Evolutionary conservation across 371 early-diverging fungal species (phyloP), one percentile per base, ranked within the genome.

Genomic region (Mortierella sp.): DNA sequence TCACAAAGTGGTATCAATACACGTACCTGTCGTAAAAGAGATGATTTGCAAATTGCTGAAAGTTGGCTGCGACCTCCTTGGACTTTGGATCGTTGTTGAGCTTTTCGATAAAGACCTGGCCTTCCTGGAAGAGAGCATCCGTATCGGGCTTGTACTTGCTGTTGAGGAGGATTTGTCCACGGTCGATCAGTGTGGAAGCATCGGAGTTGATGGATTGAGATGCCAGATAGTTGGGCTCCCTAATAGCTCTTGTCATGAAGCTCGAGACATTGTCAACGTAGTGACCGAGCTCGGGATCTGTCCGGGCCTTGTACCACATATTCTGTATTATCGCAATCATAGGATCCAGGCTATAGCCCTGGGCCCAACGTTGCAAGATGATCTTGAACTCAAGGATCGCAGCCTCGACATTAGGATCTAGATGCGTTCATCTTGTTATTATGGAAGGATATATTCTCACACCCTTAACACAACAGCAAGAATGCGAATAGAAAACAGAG

Each of bases 291-390:
- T 79, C 68, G 2, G 70, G 71, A 47, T 86, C 85, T 2, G 62
- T 44, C 37, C 37, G 65, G 11, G 80, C 63, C 42, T 71, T 79
- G 6, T 54, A 15, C 50, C 79, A 64, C 11, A 84, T 69, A 14
- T 65, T 62, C 37, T 83, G 70, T 41, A 84, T 43, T 14, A 61
- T 57, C 3, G 52, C 48, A 14, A 86, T 76, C 28, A 86, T 60
- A 6, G 79, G 80, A 61, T 86, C 85, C 30, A 86, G 55, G 9
- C 79, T 60, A 8, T 75, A 47, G 0, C 83, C 86, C 68, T 86
- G 86, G 15, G 85, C 85, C 86, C 86, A 86, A 23, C 79, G 80
- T 63, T 86, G 84, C n/a, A 84, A 62, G 12, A 86, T 80, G 15
- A 84, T 61, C 68, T 84, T 83, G 56, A 82, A 65, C 61, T 86